Evolutionary conservation across 1,284 basidiomycete genomes (phyloP).

Genomic region (Peniophora sp.): DNA sequence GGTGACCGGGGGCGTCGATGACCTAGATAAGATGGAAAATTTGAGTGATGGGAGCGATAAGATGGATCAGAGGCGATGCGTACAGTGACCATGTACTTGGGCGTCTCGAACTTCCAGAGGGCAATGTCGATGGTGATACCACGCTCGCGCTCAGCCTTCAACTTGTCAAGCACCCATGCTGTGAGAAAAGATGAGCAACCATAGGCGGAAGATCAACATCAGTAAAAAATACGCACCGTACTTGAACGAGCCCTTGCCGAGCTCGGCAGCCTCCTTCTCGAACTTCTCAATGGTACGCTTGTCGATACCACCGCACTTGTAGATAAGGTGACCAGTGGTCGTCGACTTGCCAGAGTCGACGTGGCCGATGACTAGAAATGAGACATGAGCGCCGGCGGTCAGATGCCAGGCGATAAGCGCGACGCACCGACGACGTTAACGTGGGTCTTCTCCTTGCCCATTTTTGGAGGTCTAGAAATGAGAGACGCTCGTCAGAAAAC

Average conservation of each 20-base stretch:
- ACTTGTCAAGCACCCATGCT: conserved; percentile 99
- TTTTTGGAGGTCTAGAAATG: conserved; percentile 45
- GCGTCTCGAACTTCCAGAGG: conserved; percentile 99
- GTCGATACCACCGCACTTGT: conserved; percentile 99
- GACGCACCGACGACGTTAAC: conserved; percentile 86
- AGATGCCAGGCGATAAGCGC: neutral
- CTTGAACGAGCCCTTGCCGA: conserved; percentile 99
- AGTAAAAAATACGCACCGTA: conserved; percentile 57
- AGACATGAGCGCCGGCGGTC: conserved; percentile 8
- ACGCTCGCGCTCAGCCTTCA: conserved; percentile 99
- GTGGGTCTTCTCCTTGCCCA: conserved; percentile 87
- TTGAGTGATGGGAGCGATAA: conserved; percentile 9
- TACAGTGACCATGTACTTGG: conserved; percentile 85
- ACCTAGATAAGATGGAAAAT: conserved; percentile 45
- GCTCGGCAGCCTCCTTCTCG: conserved; percentile 99
- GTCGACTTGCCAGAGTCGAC: conserved; percentile 99
- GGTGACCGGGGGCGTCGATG: conserved; percentile 98
- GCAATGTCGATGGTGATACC: conserved; percentile 99
- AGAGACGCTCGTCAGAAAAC: neutral
- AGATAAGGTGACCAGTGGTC: conserved; percentile 99
- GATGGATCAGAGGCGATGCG: conserved; percentile 21
- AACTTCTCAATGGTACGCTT: conserved; percentile 99
- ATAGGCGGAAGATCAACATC: conserved; percentile 9
- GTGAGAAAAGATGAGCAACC: conserved; percentile 5
- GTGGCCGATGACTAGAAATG: conserved; percentile 82